A percentile compares a stretch with the other conserved stretches of the same genome.
phyloP scores from a whole-genome alignment of 768 basidiomycete species.

The Leccinum olivaceopallidum region DNA sequence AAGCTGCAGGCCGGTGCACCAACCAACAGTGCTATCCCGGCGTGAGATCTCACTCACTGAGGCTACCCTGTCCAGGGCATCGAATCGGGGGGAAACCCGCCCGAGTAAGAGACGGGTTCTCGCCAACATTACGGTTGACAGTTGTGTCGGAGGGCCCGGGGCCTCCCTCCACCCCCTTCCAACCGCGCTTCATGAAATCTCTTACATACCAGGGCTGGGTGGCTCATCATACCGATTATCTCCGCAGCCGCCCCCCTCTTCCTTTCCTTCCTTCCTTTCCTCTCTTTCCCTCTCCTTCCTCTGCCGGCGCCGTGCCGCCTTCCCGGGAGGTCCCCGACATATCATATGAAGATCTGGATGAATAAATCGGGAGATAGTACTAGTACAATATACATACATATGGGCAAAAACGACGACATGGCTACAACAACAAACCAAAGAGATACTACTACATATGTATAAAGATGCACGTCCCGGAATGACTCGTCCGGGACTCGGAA shows the following conservation, averaged over 20 bases:
- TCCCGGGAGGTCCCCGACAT: not conserved
- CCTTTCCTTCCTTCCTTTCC: not conserved
- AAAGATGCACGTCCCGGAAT: not conserved
- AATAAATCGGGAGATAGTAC: conserved; percentile 6
- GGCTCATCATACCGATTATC: conserved; percentile 2
- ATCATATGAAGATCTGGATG: conserved; percentile 1
- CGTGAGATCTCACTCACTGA: conserved; percentile 6
- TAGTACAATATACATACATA: conserved; percentile 10
- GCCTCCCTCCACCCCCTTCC: not conserved
- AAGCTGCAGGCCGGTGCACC: not conserved
- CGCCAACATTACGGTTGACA: not conserved
- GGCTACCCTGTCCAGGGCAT: not conserved
- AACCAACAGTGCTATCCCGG: not conserved
- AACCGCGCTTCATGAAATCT: not conserved
- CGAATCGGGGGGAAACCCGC: not conserved
- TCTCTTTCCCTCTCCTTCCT: not conserved
- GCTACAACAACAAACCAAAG: conserved; percentile 13
- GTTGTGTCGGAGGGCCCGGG: not conserved
- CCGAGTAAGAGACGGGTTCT: not conserved
- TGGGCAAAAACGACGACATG: conserved; percentile 1
- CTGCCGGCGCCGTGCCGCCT: not conserved
- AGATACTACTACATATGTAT: not conserved
- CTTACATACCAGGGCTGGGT: conserved; percentile 7
- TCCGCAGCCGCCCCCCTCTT: not conserved
- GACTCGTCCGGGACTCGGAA: not conserved